A percentile compares a stretch with the other conserved stretches of the same genome.
phyloP scores from a whole-genome alignment of 2,329 filamentous ascomycete species.

The Sporothrix dimorphospora region DNA sequence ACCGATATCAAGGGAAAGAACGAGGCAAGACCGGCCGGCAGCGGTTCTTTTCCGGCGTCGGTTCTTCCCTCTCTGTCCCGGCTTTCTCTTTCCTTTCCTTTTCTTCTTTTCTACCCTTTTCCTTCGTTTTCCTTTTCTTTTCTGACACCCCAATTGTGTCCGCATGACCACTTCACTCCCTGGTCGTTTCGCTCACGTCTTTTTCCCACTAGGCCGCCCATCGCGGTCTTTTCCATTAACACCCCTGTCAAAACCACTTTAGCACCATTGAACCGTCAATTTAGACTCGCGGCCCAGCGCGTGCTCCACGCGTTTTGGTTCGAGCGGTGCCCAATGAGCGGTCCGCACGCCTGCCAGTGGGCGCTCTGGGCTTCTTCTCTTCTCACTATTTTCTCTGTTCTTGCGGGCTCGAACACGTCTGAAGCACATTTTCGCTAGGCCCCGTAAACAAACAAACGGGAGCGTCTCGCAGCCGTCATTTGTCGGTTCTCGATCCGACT shows the following conservation, averaged over 20 bases:
- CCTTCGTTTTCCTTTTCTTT: background rate
- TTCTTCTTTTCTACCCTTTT: background rate
- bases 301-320: conserved; percentile 21
- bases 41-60: background rate
- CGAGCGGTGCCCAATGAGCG: conserved; percentile 13
- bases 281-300: conserved; percentile 24
- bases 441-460: conserved; percentile 21
- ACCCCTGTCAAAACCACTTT: conserved; percentile 16
- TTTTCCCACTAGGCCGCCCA: background rate
- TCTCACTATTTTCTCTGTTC: background rate
- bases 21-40: background rate
- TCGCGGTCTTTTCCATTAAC: conserved; percentile 18
- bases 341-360: background rate
- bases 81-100: background rate
- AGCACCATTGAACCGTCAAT: conserved; percentile 1
- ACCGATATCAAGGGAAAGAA: background rate
- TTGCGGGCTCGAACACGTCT: conserved; percentile 15
- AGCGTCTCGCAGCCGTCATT: background rate
- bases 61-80: background rate
- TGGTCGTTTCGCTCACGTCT: background rate
- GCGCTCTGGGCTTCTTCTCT: background rate
- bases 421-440: background rate
- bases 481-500: background rate
- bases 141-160: background rate
- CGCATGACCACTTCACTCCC: conserved; percentile 11